Evolutionary conservation across 192 early-diverging fungal genomes (phyloP).

Genomic region (Piromyces sp.): DNA sequence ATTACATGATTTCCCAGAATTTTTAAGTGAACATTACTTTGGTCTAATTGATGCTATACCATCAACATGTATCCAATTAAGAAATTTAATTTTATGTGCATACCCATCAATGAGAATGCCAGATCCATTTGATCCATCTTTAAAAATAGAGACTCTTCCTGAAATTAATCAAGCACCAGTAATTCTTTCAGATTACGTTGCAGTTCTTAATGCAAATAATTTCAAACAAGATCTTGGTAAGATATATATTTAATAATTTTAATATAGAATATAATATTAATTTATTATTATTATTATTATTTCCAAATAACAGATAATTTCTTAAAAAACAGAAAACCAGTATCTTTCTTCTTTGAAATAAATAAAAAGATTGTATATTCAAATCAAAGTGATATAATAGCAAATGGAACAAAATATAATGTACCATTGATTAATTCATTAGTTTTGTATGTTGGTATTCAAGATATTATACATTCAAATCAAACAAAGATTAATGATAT

Average conservation of each 20-base stretch:
- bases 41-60: conserved; percentile 86
- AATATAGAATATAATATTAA: not conserved
- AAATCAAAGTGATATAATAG: conserved; percentile 6
- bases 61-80: conserved; percentile 73
- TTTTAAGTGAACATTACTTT: conserved; percentile 80
- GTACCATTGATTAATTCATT: conserved; percentile 65
- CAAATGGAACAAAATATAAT: conserved; percentile 43
- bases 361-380: conserved; percentile 21
- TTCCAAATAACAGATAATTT: conserved; percentile 29
- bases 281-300: too few relatives aligned
- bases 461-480: conserved; percentile 36
- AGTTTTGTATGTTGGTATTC: conserved; percentile 73
- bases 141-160: conserved; percentile 78
- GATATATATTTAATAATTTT: too few relatives aligned
- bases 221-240: conserved; percentile 43
- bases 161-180: conserved; percentile 73
- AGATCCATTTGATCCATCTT: conserved; percentile 87
- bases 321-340: conserved; percentile 34
- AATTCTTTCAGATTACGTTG: conserved; percentile 72
- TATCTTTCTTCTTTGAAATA: conserved; percentile 41
- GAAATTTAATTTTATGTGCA: conserved; percentile 91
- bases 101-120: conserved; percentile 92
- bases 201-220: conserved; percentile 31
- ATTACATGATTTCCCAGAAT: conserved; percentile 94
- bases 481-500: conserved; percentile 8